phyloP scores from a whole-genome alignment of 2,329 filamentous ascomycete species.

The Didymella exigua region DNA sequence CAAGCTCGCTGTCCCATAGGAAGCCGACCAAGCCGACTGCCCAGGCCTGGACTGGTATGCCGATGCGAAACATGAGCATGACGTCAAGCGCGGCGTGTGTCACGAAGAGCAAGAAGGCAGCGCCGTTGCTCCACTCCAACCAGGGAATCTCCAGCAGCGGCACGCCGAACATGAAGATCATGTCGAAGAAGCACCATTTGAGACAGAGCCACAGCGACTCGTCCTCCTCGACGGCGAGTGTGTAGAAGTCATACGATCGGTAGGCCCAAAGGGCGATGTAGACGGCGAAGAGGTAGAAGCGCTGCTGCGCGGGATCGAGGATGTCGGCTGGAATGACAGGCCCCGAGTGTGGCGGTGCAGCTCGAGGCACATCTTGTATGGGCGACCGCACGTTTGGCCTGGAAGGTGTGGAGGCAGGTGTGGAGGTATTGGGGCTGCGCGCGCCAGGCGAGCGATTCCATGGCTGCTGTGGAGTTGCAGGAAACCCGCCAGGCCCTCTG shows the following conservation, averaged over 20 bases:
- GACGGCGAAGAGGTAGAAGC: constrained; percentile 82
- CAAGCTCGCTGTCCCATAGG: constrained; percentile 89
- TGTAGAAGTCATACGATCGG: constrained; percentile 85
- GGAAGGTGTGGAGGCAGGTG: constrained; percentile 26
- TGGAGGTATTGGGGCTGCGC: constrained; percentile 31
- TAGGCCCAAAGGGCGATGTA: constrained; percentile 79
- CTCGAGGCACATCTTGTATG: constrained; percentile 42
- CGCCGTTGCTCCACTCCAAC: constrained; percentile 85
- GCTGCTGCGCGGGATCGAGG: constrained; percentile 88
- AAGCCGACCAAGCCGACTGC: constrained; percentile 75
- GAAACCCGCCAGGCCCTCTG: constrained; percentile 77
- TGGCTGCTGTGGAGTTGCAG: constrained; percentile 69
- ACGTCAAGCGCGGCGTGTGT: constrained; percentile 75
- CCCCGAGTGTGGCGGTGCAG: constrained; percentile 34
- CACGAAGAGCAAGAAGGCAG: constrained; percentile 73
- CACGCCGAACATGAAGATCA: constrained; percentile 82
- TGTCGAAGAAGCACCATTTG: constrained; percentile 92
- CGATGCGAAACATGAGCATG: constrained; percentile 91
- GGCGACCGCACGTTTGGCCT: constrained; percentile 44
- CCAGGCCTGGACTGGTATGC: constrained; percentile 76
- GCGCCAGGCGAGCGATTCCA: constrained; percentile 40
- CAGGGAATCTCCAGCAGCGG: constrained; percentile 91
- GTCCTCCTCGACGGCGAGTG: constrained; percentile 77
- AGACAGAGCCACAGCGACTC: constrained; percentile 89
- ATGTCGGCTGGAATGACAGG: constrained; percentile 82